Evolutionary conservation across 2,329 filamentous ascomycete species (phyloP), one percentile per base, ranked within the genome.

Genomic region (Trichoderma sp.): DNA sequence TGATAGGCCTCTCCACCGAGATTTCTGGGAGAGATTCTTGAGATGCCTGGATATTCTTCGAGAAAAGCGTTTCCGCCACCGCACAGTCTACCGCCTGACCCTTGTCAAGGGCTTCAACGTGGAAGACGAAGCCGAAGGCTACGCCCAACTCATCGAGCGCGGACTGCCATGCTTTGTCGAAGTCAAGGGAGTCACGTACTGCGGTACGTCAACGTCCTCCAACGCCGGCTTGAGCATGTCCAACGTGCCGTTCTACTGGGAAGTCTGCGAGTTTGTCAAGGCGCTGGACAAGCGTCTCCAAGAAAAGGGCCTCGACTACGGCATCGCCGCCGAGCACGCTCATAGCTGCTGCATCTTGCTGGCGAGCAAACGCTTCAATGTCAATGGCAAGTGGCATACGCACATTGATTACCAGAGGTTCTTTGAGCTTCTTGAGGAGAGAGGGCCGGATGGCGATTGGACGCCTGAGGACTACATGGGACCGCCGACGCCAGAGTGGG

Each of bases 61-160:
- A 19, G 91, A 92, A 78, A 92, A 92, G 80, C 88, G 95, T 52
- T 91, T 92, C 83, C 86, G 90, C 67, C 95, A 97, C 78, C 90
- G 95, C 67, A 98, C 96, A 6, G 96, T 98, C 4, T 98, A 97
- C 84, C 90, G 96, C 1, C 86, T 98, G 4, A 98, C 95, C 0
- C 89, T 99, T 2, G 96, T 98, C 77, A 98, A 98, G 82, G 95
- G 94, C 3, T 98, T 99, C 87, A 98, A 99, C 78, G 89, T 98
- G 72, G 95, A 97, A 29, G 94, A 97, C 74, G 96, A 97, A 80
- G 93, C 91, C 6, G 87, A 91, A 72, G 95, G 95, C 5, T 98
- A 99, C 76, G 95, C 95, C 0, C 89, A 93, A 75, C 88, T 98
- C 1, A 92, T 98, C 21, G 92, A 94, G 77, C 89, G 90, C 73